Conservation (phyloP, 129 eudicot species). For the Centella asiatica region DNA sequence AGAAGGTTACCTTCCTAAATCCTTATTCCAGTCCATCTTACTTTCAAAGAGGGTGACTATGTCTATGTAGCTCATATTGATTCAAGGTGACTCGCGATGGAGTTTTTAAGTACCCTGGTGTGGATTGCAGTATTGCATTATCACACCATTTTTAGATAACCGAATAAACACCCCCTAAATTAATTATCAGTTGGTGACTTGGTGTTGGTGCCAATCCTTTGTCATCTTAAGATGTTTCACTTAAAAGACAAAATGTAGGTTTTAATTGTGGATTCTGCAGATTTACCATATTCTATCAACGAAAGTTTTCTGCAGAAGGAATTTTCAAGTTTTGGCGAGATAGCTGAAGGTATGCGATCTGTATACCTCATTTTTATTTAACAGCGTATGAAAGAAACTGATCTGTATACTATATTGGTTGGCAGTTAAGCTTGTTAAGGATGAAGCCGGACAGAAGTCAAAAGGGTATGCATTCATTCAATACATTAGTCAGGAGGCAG, state of each 20-base stretch:
- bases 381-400: background rate
- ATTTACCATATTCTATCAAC: too few species aligned
- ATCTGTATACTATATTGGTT: background rate
- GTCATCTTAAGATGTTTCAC: background rate
- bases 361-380: background rate
- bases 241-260: background rate
- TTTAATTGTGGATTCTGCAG: too few species aligned
- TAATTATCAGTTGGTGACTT: too few species aligned
- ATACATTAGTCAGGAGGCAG: constrained; percentile 59
- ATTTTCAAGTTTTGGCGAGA: constrained; percentile 59
- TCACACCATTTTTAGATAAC: too few species aligned
- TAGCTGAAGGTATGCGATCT: constrained; percentile 52
- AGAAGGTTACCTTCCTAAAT: too few species aligned
- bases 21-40: too few species aligned
- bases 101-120: background rate
- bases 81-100: too few species aligned
- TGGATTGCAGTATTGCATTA: background rate
- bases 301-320: too few species aligned
- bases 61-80: too few species aligned
- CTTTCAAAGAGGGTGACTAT: too few species aligned
- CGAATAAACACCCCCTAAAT: too few species aligned
- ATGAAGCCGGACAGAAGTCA: constrained; percentile 35
- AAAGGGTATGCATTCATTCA: constrained; percentile 70
- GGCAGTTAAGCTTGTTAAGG: constrained; percentile 50
- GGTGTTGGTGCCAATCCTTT: background rate